Evolutionary conservation across 2,329 filamentous ascomycete genomes (phyloP).

Genomic region (Dactylellina parvicollis): DNA sequence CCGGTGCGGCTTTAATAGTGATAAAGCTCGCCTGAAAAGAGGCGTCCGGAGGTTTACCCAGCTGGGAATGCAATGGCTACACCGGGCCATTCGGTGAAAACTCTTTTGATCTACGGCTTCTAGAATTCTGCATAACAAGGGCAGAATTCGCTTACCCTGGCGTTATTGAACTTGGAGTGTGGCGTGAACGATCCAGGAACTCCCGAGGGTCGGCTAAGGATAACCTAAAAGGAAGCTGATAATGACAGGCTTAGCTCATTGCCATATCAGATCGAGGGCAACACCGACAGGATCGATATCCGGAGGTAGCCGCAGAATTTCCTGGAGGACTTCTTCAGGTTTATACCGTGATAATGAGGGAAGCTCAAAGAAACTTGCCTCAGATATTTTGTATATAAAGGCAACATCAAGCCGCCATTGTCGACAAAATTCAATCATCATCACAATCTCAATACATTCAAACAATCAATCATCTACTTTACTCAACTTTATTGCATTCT

Average conservation of each 20-base stretch:
- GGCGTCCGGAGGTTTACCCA: conserved; percentile 4
- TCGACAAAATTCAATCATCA: conserved; percentile 21
- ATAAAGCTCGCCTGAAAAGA: conserved; percentile 11
- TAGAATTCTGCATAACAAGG: conserved; percentile 20
- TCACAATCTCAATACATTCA: conserved; percentile 18
- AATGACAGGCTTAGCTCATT: conserved; percentile 15
- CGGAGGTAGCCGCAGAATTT: conserved; percentile 36
- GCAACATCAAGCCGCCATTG: conserved; percentile 12
- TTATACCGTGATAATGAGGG: neutral
- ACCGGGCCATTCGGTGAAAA: conserved; percentile 26
- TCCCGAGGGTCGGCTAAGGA: conserved; percentile 29
- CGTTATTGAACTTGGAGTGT: conserved; percentile 28
- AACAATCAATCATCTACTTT: neutral
- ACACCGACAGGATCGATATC: conserved; percentile 29
- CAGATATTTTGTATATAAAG: too few species aligned
- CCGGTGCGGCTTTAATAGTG: conserved; percentile 30
- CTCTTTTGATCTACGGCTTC: conserved; percentile 23
- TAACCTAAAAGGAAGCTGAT: conserved; percentile 29
- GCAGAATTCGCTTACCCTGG: conserved; percentile 40
- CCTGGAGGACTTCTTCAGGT: neutral
- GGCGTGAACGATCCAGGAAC: conserved; percentile 42
- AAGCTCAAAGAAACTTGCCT: neutral
- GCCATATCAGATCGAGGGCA: conserved; percentile 26
- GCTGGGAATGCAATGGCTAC: neutral
- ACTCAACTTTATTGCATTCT: conserved; percentile 23